Percentiles rank a stretch among this genome's conserved stretches.
These are phyloP conservation scores for Trypethelium eluteriae DNA, from an alignment of 495 filamentous ascomycete species.

Conservation along the genomic window DNA sequence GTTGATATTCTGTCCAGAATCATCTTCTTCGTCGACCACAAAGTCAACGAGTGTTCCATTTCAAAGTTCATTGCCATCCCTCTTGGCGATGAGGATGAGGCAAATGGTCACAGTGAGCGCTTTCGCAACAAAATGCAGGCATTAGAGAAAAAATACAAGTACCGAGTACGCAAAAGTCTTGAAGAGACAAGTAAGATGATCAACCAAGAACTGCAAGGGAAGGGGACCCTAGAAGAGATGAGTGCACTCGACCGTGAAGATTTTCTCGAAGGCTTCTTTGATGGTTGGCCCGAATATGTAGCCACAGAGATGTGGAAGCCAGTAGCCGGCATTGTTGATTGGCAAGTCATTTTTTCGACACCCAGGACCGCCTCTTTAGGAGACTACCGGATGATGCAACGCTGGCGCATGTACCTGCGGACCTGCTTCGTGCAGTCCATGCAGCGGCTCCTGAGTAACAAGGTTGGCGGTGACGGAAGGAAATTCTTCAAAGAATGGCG, in stretches of 20 bases:
- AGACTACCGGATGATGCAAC: not conserved
- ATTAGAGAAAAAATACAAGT: not conserved
- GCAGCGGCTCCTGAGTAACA: not conserved
- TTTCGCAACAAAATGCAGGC: not conserved
- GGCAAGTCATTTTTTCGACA: not conserved
- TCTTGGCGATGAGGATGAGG: not conserved
- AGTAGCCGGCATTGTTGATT: not conserved
- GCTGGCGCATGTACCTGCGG: not conserved
- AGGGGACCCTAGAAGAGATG: not conserved
- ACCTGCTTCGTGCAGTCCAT: not conserved
- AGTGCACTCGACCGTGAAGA: not conserved
- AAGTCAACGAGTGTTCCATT: not conserved
- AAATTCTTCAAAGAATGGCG: not conserved
- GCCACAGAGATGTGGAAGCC: conserved; percentile 3
- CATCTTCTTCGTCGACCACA: not conserved
- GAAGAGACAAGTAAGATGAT: not conserved
- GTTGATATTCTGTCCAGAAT: not conserved
- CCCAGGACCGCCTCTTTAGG: not conserved
- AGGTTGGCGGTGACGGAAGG: not conserved
- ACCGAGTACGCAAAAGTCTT: not conserved
- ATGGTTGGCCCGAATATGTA: not conserved
- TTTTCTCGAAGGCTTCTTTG: not conserved
- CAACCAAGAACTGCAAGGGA: not conserved
- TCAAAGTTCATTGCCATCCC: not conserved
- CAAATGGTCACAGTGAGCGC: not conserved